These are phyloP conservation scores for Pythium guiyangense DNA, from an alignment of 352 stramenopile species.

Conservation along the genomic window DNA sequence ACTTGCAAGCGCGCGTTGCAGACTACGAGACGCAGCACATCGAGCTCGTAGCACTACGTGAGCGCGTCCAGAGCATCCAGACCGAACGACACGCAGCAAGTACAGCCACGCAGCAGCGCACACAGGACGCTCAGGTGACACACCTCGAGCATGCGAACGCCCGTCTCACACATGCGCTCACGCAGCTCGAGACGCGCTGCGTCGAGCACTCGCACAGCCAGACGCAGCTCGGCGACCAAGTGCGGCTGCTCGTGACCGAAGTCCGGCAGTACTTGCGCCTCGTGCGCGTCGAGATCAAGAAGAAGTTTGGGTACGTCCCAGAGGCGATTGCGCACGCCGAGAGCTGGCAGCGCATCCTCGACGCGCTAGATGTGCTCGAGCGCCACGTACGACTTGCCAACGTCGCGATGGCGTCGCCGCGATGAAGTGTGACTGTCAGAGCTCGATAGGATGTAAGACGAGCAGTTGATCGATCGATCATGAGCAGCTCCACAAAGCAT, in stretches of 20 bases:
- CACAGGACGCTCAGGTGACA: too few relatives aligned
- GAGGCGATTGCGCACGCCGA: too few relatives aligned
- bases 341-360: slow-evolving; percentile 67
- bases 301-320: slow-evolving; percentile 79
- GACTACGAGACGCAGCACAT: slow-evolving; percentile 39
- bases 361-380: slow-evolving; percentile 49
- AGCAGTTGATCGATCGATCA: too few relatives aligned
- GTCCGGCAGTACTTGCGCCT: slow-evolving; percentile 66
- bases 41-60: slow-evolving; percentile 28
- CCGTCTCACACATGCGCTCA: slow-evolving; percentile 23
- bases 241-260: too few relatives aligned
- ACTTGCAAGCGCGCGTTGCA: too few relatives aligned
- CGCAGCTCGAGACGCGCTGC: slow-evolving; percentile 18
- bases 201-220: slow-evolving; percentile 49
- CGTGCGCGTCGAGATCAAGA: slow-evolving; percentile 68
- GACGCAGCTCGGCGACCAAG: too few relatives aligned
- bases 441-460: too few relatives aligned
- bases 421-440: too few relatives aligned
- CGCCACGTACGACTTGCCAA: slow-evolving; percentile 8
- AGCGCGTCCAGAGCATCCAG: slow-evolving; percentile 11
- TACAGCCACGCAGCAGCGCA: slow-evolving; percentile 8
- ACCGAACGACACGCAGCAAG: slow-evolving; percentile 4
- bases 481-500: too few relatives aligned
- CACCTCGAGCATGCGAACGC: slow-evolving; percentile 14
- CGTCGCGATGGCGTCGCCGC: slow-evolving; percentile 1